Conservation (phyloP, 208 protist species). For the Leishmania braziliensis region DNA sequence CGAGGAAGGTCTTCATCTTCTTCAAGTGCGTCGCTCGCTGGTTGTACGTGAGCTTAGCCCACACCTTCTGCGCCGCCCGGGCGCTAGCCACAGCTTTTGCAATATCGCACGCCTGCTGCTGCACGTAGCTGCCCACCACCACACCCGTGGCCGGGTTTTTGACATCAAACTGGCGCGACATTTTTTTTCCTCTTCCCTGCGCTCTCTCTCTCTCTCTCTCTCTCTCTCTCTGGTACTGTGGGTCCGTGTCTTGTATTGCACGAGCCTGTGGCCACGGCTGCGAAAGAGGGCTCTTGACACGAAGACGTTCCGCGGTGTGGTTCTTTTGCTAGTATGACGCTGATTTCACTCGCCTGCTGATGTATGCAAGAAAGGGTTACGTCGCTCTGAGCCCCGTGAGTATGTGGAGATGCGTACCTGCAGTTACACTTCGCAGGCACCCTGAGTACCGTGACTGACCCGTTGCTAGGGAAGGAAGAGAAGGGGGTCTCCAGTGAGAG, state of each 20-base stretch:
- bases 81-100: slow-evolving; percentile 37
- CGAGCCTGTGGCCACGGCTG: neutral
- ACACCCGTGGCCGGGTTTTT: slow-evolving; percentile 73
- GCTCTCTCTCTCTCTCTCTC: neutral
- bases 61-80: slow-evolving; percentile 60
- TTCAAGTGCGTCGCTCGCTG: slow-evolving; percentile 50
- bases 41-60: slow-evolving; percentile 55
- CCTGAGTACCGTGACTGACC: neutral
- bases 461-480: neutral
- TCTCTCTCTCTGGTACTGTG: neutral
- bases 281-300: neutral
- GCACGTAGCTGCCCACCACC: slow-evolving; percentile 33
- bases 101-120: slow-evolving; percentile 31
- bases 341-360: neutral
- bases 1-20: slow-evolving; percentile 67
- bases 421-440: neutral
- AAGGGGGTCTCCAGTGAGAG: neutral
- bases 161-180: slow-evolving; percentile 37
- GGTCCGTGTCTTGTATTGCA: neutral
- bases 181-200: neutral
- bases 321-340: neutral
- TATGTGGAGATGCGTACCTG: neutral
- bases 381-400: neutral
- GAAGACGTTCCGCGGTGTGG: neutral
- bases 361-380: neutral